Percentiles rank a stretch among this genome's conserved stretches.
Evolutionary conservation across 805 yeast genomes (phyloP).

Genomic region (Henningerozyma blattae): DNA sequence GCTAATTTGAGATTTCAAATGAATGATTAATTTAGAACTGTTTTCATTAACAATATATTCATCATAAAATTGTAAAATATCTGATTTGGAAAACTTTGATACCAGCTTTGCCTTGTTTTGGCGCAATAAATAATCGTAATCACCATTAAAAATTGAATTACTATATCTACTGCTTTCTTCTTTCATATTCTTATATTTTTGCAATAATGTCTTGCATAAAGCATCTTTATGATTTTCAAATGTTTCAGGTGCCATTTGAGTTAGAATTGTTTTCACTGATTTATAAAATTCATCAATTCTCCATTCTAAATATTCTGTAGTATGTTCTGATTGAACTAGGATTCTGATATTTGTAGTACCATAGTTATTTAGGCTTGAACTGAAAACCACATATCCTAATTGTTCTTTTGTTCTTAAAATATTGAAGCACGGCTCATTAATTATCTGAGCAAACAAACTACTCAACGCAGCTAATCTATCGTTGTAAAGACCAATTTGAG

Average conservation of each 20-base stretch:
- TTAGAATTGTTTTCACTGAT: constrained; percentile 33
- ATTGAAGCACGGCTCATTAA: constrained; percentile 82
- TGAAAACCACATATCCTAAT: constrained; percentile 86
- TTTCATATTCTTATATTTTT: constrained; percentile 61
- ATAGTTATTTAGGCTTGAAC: constrained; percentile 57
- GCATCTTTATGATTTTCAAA: constrained; percentile 61
- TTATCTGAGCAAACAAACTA: constrained; percentile 58
- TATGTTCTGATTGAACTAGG: constrained; percentile 73
- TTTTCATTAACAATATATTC: constrained; percentile 27
- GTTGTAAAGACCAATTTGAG: constrained; percentile 53
- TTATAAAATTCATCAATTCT: constrained; percentile 62
- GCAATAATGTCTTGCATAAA: constrained; percentile 49
- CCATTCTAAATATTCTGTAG: constrained; percentile 59
- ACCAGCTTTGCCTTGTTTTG: constrained; percentile 46
- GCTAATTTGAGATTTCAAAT: constrained; percentile 40
- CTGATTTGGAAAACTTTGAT: constrained; percentile 39
- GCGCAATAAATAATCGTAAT: constrained; percentile 58
- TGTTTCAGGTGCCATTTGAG: constrained; percentile 46
- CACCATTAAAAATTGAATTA: constrained; percentile 60
- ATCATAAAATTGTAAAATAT: constrained; percentile 45
- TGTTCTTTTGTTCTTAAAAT: constrained; percentile 89
- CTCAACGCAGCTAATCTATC: constrained; percentile 35
- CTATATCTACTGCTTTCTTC: constrained; percentile 66
- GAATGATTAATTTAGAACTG: constrained; percentile 40
- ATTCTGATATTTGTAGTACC: constrained; percentile 50